Evolutionary conservation across 257 asterid genomes (phyloP), one percentile per base, ranked within the genome.

Genomic region (Nicotiana tomentosiformis): DNA sequence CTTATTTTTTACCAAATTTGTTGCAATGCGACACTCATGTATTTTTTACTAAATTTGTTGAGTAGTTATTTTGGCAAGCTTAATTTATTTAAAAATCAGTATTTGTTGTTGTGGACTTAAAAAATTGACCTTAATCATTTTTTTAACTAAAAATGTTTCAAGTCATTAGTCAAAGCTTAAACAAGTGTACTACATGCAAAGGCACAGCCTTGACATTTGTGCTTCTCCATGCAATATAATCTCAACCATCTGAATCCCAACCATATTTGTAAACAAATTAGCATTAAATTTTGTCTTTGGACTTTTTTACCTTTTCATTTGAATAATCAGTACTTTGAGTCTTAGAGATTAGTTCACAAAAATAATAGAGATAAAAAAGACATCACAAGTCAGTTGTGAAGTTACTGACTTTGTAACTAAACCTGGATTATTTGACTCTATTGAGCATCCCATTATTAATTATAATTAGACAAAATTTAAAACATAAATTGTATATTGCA

Each of bases 81-180:
- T 9, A 43, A 43, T 43, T 43, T 43, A 8, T 9, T 43, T 43
- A 0, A 9, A 43, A 9, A 9, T 1, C 3, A 43, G 2, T 9
- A 43, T 43, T 43, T 43, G 51, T 39, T 10, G 3, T 39, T 39
- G 51, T 43, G 51, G 1, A 43, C 12, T 43, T 43, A 9, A 43
- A 1, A 43, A 43, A 43, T 43, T 43, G 51, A 4, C 12, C 51
- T 9, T 43, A 43, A 43, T 43, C 0, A 15, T 14, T 20, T 17
- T 7, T 8, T 1, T 4, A 9, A 43, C 12, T 8, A 9, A 9
- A 39, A 39, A 39, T 2, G 4, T 49, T 74, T 7, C 29, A 76
- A 26, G 64, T 76, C 80, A 76, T 76, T 51, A 74, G 64, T 76
- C 64, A 76, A 76, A 74, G 60, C 8, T 76, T 12, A 74, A 74